Percentiles rank a stretch among this genome's conserved stretches.
Conservation (phyloP, 257 asterid genomes). For the Solanum pimpinellifolium region DNA sequence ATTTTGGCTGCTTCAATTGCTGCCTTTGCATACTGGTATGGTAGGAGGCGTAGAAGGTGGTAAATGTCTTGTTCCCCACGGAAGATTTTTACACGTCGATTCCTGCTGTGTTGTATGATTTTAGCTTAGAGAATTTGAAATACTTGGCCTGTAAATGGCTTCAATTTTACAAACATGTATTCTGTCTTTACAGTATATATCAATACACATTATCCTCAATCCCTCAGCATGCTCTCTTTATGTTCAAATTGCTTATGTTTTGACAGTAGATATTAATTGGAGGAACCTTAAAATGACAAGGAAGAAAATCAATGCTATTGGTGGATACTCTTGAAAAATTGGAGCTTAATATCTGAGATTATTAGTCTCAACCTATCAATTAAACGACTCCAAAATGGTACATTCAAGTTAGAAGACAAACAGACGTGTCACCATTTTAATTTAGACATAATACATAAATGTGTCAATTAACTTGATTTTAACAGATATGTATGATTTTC, state of each 20-base stretch:
- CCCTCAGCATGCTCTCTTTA: background rate
- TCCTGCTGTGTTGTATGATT: conserved; percentile 11
- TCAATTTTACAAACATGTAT: background rate
- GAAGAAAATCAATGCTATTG: background rate
- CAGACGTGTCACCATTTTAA: background rate
- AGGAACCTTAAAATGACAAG: background rate
- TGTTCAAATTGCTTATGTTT: background rate
- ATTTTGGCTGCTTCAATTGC: conserved; percentile 67
- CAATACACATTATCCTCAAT: background rate
- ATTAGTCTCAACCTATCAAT: background rate
- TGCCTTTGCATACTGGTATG: conserved; percentile 80
- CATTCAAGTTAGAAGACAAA: background rate
- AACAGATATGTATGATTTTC: too few relatives aligned
- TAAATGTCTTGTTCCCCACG: conserved; percentile 5
- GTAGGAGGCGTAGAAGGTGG: conserved; percentile 65
- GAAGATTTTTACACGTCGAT: background rate
- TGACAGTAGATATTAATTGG: background rate
- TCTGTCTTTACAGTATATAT: background rate
- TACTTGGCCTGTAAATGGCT: background rate
- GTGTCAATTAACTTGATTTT: background rate
- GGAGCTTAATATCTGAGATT: background rate
- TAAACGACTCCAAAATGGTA: background rate
- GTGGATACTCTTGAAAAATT: background rate
- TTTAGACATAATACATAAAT: background rate
- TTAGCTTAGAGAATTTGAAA: background rate